Conservation (phyloP, 192 early-diverging fungal genomes). For the Lunasporangiospora selenospora region DNA sequence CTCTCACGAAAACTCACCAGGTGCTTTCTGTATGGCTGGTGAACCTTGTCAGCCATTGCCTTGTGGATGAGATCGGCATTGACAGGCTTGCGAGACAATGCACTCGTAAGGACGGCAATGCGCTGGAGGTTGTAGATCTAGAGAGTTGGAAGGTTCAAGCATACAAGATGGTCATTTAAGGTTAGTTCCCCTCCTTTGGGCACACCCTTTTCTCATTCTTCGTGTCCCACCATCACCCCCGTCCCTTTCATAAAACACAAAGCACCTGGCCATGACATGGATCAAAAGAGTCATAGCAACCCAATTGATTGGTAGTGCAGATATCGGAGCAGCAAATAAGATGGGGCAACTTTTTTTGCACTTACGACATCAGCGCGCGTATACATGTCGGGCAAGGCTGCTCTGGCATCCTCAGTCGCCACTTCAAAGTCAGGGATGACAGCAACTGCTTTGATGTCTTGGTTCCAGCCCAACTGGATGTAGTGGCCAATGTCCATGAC, state of each 20-base stretch:
- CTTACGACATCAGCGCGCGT: slow-evolving; percentile 81
- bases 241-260: no score
- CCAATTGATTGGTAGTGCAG: neutral
- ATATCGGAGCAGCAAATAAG: slow-evolving; percentile 4
- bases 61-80: slow-evolving; percentile 83
- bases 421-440: slow-evolving; percentile 93
- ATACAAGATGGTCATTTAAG: no score
- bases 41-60: slow-evolving; percentile 96
- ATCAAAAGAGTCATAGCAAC: neutral
- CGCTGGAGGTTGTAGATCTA: slow-evolving; percentile 93
- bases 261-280: no score
- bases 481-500: slow-evolving; percentile 73
- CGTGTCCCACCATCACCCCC: neutral
- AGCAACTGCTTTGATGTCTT: slow-evolving; percentile 75
- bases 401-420: slow-evolving; percentile 89
- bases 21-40: slow-evolving; percentile 94
- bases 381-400: slow-evolving; percentile 83
- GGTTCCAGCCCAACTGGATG: slow-evolving; percentile 69
- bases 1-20: slow-evolving; percentile 61
- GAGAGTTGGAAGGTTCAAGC: no score
- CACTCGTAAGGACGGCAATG: slow-evolving; percentile 87
- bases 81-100: slow-evolving; percentile 74
- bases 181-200: no score
- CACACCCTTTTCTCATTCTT: no score
- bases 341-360: neutral